Evolutionary conservation across 1,139 yeast genomes (phyloP), one percentile per base, ranked within the genome.

Genomic region (Candida smagusa): DNA sequence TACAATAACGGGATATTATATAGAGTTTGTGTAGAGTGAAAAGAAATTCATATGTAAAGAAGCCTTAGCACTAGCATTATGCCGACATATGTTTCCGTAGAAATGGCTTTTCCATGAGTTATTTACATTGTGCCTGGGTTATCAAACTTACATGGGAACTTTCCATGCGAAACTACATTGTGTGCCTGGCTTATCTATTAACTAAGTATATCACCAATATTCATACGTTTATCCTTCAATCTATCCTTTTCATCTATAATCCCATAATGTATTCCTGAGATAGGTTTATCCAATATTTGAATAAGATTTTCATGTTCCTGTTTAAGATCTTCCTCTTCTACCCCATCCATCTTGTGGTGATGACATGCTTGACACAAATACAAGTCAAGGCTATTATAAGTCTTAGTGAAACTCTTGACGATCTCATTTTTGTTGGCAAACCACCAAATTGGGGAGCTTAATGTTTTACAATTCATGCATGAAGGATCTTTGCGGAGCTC

Each of bases 361-460:
- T 58, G 53, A 39, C 73, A 67, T n/a, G 58, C 47, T 37, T 66
- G 72, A 37, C 73, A 68, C 11, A 57, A 45, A 9, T 43, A 39
- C 8, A 28, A 23, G 9, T 33, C 44, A 21, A 34, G 39, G 22
- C 33, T 34, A 6, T 35, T 30, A 24, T 39, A 42, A 7, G 36
- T 23, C 13, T 35, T 33, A 4, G 31, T 27, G 12, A 34, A 33
- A 23, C 29, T 34, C 32, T 31, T 37, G 11, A 37, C 41, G 7
- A 33, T 37, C 28, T 30, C 36, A 7, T 36, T 33, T 6, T 29
- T 34, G n/a, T 38, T 37, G 11, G 45, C 46, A 22, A 32, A 37
- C 71, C 74, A 65, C 76, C 76, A 70, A 33, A 61, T 63, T 3
- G 76, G 75, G 1, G 73, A 63, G 1, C 55, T 53, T 1, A 34